These are phyloP conservation scores for Leishmania lainsoni DNA, from an alignment of 208 protist species.

Conservation along the genomic window DNA sequence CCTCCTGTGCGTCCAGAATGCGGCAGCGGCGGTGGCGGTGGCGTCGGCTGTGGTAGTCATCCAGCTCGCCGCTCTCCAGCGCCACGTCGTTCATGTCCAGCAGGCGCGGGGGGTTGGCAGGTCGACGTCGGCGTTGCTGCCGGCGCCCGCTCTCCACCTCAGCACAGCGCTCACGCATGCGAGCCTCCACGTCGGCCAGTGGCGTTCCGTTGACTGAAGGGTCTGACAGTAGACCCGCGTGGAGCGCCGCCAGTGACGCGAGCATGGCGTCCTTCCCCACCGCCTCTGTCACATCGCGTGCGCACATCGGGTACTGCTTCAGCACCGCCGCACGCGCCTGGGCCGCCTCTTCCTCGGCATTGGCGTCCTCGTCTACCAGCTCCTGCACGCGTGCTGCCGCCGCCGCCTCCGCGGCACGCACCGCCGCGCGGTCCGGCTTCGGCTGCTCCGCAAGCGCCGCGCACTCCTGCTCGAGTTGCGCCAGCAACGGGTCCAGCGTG, in stretches of 20 bases:
- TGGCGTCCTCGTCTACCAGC: slow-evolving; percentile 30
- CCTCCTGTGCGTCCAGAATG: slow-evolving; percentile 14
- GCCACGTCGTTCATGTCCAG: slow-evolving; percentile 37
- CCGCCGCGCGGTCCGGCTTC: not conserved
- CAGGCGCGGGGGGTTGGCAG: slow-evolving; percentile 26
- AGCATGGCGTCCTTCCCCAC: slow-evolving; percentile 47
- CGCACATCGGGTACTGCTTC: slow-evolving; percentile 49
- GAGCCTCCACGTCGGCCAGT: slow-evolving; percentile 31
- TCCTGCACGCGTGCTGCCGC: slow-evolving; percentile 27
- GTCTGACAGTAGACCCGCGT: slow-evolving; percentile 27
- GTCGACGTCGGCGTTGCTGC: slow-evolving; percentile 23
- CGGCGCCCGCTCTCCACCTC: slow-evolving; percentile 35
- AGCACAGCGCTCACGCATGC: slow-evolving; percentile 32
- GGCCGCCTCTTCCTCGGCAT: slow-evolving; percentile 31
- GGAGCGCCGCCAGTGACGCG: slow-evolving; percentile 26
- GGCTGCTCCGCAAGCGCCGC: slow-evolving; percentile 10
- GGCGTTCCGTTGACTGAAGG: slow-evolving; percentile 20
- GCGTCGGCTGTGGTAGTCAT: slow-evolving; percentile 32
- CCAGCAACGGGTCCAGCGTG: slow-evolving; percentile 33
- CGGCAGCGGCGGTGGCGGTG: slow-evolving; percentile 30
- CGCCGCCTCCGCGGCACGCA: slow-evolving; percentile 23
- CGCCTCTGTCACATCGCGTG: slow-evolving; percentile 48
- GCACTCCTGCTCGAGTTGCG: slow-evolving; percentile 24
- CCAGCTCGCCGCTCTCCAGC: slow-evolving; percentile 29
- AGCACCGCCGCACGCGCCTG: slow-evolving; percentile 26